Evolutionary conservation across 257 asterid genomes (phyloP).

Genomic region (Avicennia marina): DNA sequence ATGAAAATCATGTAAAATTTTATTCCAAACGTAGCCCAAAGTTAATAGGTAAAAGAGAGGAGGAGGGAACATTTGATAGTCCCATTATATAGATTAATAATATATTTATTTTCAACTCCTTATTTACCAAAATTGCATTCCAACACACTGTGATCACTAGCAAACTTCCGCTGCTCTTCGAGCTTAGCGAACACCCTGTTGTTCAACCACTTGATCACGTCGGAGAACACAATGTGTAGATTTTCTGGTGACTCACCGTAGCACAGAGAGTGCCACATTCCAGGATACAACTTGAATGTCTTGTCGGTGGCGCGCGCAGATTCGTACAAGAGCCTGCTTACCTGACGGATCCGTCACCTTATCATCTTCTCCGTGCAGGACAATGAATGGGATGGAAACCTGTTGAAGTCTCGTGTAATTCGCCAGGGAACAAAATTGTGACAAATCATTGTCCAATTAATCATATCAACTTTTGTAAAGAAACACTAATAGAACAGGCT

Average conservation of each 20-base stretch:
- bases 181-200: constrained; percentile 22
- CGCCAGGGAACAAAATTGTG: neutral
- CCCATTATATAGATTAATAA: too few relatives aligned
- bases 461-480: neutral
- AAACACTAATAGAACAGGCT: neutral
- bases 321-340: constrained; percentile 56
- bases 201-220: constrained; percentile 57
- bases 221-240: constrained; percentile 55
- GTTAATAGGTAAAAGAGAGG: too few relatives aligned
- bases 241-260: constrained; percentile 86
- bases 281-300: constrained; percentile 78
- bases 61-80: too few relatives aligned
- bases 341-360: constrained; percentile 60
- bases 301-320: constrained; percentile 67
- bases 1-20: too few relatives aligned
- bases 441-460: neutral
- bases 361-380: constrained; percentile 58
- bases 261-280: constrained; percentile 92
- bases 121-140: neutral
- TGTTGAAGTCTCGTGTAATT: neutral
- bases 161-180: constrained; percentile 41
- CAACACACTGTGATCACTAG: constrained; percentile 28
- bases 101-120: neutral
- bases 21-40: too few relatives aligned
- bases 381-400: constrained; percentile 56